Conservation (phyloP, 108 stramenopile genomes). For the Fistulifera pelliculosa region DNA sequence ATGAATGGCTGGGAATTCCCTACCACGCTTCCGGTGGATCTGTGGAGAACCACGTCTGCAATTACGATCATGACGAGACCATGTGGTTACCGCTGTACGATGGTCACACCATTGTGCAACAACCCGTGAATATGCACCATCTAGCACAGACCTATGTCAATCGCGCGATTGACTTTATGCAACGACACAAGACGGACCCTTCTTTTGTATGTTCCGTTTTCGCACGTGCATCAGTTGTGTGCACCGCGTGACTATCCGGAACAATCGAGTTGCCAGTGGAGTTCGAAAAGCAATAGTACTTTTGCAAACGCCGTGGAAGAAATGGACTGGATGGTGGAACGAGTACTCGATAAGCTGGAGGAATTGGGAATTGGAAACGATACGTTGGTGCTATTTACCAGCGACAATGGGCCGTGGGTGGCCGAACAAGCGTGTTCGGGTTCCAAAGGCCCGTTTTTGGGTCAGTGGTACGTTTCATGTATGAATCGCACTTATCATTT, state of each 20-base stretch:
- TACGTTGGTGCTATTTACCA: conserved; percentile 54
- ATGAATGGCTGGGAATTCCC: conserved; percentile 68
- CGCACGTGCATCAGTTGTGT: conserved; percentile 63
- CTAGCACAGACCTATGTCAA: conserved; percentile 35
- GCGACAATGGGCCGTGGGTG: conserved; percentile 70
- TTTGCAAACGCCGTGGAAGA: conserved; percentile 59
- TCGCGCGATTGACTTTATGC: conserved; percentile 24
- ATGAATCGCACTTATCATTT: not conserved
- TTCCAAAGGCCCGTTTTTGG: conserved; percentile 54
- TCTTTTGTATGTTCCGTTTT: conserved; percentile 62
- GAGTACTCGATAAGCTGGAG: conserved; percentile 27
- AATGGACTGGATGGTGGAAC: conserved; percentile 60
- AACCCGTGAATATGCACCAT: conserved; percentile 39
- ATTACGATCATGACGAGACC: conserved; percentile 29
- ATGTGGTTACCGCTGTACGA: conserved; percentile 62
- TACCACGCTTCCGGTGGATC: conserved; percentile 66
- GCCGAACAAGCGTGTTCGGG: conserved; percentile 46
- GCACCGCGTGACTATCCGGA: conserved; percentile 34
- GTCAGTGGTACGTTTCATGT: conserved; percentile 17
- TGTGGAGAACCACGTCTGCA: conserved; percentile 47
- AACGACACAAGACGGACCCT: conserved; percentile 20
- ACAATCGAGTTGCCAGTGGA: conserved; percentile 51
- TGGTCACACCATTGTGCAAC: conserved; percentile 36
- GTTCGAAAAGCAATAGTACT: conserved; percentile 11
- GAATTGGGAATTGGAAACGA: conserved; percentile 19